Evolutionary conservation across 2,329 filamentous ascomycete genomes (phyloP).

Genomic region (Fusarium falciforme): DNA sequence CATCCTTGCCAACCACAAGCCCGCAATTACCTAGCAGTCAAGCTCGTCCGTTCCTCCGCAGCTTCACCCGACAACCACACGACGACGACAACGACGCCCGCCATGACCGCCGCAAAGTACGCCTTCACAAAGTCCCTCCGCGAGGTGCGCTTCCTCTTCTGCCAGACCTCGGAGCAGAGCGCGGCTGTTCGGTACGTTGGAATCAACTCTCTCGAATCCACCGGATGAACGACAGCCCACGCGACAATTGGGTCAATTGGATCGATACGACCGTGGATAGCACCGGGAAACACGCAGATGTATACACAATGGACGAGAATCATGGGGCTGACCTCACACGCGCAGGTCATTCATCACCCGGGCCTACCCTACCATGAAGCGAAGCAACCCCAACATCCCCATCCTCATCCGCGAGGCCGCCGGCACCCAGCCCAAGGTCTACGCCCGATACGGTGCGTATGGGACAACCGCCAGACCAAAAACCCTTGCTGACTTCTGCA

Average conservation of each 20-base stretch:
- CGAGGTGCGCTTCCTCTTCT: conserved; percentile 97
- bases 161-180: conserved; percentile 92
- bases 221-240: conserved; percentile 3
- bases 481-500: conserved; percentile 40
- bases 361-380: conserved; percentile 98
- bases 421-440: conserved; percentile 86
- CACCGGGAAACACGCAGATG: neutral
- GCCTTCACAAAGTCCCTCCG: conserved; percentile 89
- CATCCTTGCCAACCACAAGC: conserved; percentile 46
- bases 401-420: conserved; percentile 95
- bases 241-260: conserved; percentile 27
- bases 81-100: conserved; percentile 35
- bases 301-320: neutral
- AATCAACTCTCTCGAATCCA: neutral
- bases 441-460: conserved; percentile 85
- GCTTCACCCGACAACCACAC: neutral
- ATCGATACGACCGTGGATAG: neutral
- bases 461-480: neutral
- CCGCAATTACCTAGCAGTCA: conserved; percentile 43
- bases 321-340: conserved; percentile 23
- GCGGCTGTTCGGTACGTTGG: conserved; percentile 81
- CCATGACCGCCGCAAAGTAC: conserved; percentile 90
- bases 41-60: conserved; percentile 13
- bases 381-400: conserved; percentile 93
- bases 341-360: conserved; percentile 86